Base-by-base conservation (phyloP, 2,329 filamentous ascomycete species). In the Polychaeton citri region DNA sequence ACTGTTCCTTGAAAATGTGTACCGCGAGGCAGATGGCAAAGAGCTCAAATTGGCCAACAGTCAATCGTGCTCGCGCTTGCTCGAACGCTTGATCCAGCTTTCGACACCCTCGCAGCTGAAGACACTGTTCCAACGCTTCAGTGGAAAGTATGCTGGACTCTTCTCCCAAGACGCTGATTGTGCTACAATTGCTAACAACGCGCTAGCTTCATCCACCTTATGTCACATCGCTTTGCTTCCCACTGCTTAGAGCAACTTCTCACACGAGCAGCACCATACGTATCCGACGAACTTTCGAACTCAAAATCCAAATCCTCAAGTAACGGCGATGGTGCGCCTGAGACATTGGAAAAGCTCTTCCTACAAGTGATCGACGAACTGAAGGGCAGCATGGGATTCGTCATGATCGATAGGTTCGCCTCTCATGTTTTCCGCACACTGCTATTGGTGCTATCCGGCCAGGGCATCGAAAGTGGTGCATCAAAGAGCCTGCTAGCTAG, bases 161-260 rank as follows among this genome's bases (percentile, higher is more conserved):
- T 10, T 21, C 2, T 18, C 2, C 19, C 4, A 21, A 7, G 10
- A 13, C 10, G 16, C 21, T 20, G 9, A 30, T 19, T 35, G n/a
- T 30, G 32, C 8, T 19, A n/a, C 30, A 8, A 30, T 13, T 37
- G 31, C 35, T 37, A 38, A 37, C 24, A 18, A 16, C 16, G 34
- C n/a, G 5, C 24, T 47, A 72, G 69, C 60, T 93, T 96, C 60
- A 66, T 88, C 39, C 80, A 87, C 49, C 72, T 98, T 19, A 78
- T 95, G 35, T 87, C 92, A 56, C 90, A 98, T 62, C 81, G 90
- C 13, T 98, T 98, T 52, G 90, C 90, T 4, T 93, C 87, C 41
- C 90, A 98, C 64, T 96, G 88, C 62, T 95, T 87, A 57, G 90
- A 98, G 63, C 84, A 84, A 18, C 70, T 98, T 20, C 96, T 98